Base-by-base conservation (phyloP, 768 basidiomycete genomes). In the Naematelia aurantialba region DNA sequence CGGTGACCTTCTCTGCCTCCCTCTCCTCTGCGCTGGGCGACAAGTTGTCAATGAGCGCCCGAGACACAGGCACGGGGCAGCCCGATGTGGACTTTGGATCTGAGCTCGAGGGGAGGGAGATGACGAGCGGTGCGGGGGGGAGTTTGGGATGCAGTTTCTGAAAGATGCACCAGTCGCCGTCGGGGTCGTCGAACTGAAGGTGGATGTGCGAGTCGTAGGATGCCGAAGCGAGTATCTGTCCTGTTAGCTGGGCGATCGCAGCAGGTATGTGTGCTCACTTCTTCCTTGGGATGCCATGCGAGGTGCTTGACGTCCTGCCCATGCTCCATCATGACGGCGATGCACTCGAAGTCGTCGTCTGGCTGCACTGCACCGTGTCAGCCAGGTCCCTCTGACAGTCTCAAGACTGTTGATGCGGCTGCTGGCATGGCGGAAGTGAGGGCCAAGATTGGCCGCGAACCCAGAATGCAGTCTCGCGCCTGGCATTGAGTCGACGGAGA, bases 131-230 rank as follows among this genome's bases (percentile, higher is more conserved):
- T 17, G 58, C 19, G 39, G 66, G 46, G 22, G 68, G 70, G 14
- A 75, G 58, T 52, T 62, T 64, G 3, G 75, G 66, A 31, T 76
- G 61, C 2, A 97, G 81, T 1, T 91, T 93, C 58, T 84, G 76
- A 63, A 91, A 88, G 69, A 87, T 87, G 68, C 83, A 89, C 91
- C 96, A 98, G 75, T 99, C 96, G 61, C 94, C 90, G 25, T 85
- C 84, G 0, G 91, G 91, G 73, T 97, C 93, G 68, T 98, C 92
- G 55, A 89, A 78, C 77, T 93, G 92, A 26, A 99, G 84, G 61
- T 89, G 91, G 75, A 99, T 88, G 1, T 89, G 91, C 67, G 97
- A 93, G 72, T 99, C 96, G 78, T 98, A 99, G 0, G 94, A 97
- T 2, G 85, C 89, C 1, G 94, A 97, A 25, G 94, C 94, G 55